phyloP scores from a whole-genome alignment of 768 basidiomycete genomes.

The Lentinula raphanica region DNA sequence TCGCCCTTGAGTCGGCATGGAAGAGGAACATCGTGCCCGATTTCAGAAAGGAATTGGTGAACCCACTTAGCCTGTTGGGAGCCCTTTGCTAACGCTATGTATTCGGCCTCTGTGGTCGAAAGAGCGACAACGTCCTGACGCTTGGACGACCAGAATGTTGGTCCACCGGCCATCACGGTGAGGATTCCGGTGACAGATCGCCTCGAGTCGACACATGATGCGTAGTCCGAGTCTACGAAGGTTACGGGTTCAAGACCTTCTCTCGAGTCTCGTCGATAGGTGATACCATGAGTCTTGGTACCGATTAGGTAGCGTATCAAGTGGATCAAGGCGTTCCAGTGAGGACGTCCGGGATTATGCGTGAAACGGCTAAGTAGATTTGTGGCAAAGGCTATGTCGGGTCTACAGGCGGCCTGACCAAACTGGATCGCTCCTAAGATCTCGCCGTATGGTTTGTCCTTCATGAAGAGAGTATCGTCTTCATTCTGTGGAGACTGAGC shows the following conservation, averaged over 20 bases:
- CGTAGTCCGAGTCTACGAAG: not conserved
- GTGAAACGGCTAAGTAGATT: conserved; percentile 1
- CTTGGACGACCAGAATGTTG: conserved; percentile 1
- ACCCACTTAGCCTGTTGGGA: conserved; percentile 1
- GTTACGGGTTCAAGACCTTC: not conserved
- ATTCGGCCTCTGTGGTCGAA: not conserved
- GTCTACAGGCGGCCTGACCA: not conserved
- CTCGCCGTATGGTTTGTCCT: not conserved
- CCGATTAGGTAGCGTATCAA: not conserved
- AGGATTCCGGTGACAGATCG: not conserved
- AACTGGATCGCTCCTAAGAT: not conserved
- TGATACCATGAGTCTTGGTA: conserved; percentile 6
- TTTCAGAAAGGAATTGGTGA: not conserved
- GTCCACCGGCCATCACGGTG: not conserved
- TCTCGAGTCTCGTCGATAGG: not conserved
- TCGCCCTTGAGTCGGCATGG: not conserved
- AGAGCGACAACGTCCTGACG: not conserved
- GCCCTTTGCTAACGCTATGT: not conserved
- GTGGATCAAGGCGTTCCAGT: conserved; percentile 5
- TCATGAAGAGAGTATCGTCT: conserved; percentile 4
- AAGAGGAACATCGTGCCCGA: not conserved
- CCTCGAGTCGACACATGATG: not conserved
- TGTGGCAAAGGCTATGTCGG: not conserved
- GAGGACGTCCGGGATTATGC: not conserved
- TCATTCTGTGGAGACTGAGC: not conserved